These are phyloP conservation scores for Xylariales sp. DNA, from an alignment of 2,329 filamentous ascomycete genomes.

Conservation along the genomic window DNA sequence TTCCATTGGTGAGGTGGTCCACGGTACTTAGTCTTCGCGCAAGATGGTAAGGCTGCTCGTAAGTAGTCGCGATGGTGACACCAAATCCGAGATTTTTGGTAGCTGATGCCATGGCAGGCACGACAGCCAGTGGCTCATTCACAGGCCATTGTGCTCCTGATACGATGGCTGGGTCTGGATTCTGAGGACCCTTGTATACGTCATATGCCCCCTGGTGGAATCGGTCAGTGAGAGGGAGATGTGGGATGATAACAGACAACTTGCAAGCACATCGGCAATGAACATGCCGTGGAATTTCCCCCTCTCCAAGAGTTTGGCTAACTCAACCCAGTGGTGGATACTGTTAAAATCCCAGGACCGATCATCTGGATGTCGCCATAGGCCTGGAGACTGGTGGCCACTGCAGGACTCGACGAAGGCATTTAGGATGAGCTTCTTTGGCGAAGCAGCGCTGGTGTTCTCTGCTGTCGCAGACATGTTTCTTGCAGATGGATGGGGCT, in stretches of 20 bases:
- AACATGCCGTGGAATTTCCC: constrained; percentile 62
- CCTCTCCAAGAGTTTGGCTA: constrained; percentile 57
- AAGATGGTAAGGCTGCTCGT: constrained; percentile 55
- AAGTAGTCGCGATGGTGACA: constrained; percentile 56
- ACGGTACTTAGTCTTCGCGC: constrained; percentile 57
- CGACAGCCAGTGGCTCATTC: constrained; percentile 31
- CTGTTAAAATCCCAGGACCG: constrained; percentile 53
- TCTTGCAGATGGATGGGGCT: neutral
- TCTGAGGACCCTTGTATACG: constrained; percentile 10
- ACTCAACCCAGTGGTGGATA: constrained; percentile 60
- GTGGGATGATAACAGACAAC: constrained; percentile 13
- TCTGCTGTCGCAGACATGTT: neutral
- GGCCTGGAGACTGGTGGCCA: constrained; percentile 46
- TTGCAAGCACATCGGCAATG: constrained; percentile 60
- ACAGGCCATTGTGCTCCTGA: constrained; percentile 17
- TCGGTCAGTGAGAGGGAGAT: constrained; percentile 50
- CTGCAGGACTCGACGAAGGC: constrained; percentile 61
- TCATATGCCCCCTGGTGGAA: constrained; percentile 36
- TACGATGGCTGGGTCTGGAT: constrained; percentile 30
- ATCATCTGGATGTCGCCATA: constrained; percentile 51
- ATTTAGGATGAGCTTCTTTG: constrained; percentile 54
- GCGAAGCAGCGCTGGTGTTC: constrained; percentile 5
- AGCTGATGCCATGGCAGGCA: constrained; percentile 56
- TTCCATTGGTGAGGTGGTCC: constrained; percentile 55
- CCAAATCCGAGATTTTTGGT: constrained; percentile 58